Evolutionary conservation across 257 asterid genomes (phyloP), one percentile per base, ranked within the genome.

Genomic region (Solanum gandarillasii): DNA sequence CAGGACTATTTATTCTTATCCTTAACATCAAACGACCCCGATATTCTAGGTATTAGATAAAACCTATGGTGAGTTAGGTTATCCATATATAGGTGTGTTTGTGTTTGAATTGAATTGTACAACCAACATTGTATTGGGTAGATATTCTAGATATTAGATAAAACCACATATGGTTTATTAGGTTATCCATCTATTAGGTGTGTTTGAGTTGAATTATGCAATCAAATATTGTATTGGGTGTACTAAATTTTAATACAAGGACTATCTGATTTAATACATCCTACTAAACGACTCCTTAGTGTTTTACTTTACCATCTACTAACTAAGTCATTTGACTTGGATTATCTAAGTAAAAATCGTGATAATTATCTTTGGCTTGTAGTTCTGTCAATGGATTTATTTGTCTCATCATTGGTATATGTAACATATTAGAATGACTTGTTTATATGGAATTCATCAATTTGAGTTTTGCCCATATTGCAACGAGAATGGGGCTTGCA

Each of bases 401-500:
- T 46, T 46, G 55, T 52, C 4, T 16, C 16, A 18, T 0, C 60
- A 52, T 52, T 52, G 60, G 0, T 48, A 48, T 52, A 16, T 52
- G 23, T 5, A 6, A 52, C 7, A 52, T 0, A 52, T 52, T 52
- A 52, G n/a, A 48, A 48, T 48, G 23, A 52, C 62, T 52, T 52
- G 4, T 52, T 52, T 52, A 52, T 52, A 1, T 52, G 23, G 23
- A 52, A 52, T 52, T 20, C 62, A 52, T 52, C 62, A 52, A 52
- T 52, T 2, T 52, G 23, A 52, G 23, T 16, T 52, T 52, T 52
- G 11, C 65, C 65, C 65, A 20, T 18, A 55, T 55, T 55, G 20
- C 65, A 20, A 55, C 10, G 65, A 97, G 76, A 97, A 94, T 86
- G 99, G 99, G 98, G 7, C 98, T 97, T 3, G 20, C 73, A 65